Conservation (phyloP, 192 early-diverging fungal genomes). For the Coemansia sp. region DNA sequence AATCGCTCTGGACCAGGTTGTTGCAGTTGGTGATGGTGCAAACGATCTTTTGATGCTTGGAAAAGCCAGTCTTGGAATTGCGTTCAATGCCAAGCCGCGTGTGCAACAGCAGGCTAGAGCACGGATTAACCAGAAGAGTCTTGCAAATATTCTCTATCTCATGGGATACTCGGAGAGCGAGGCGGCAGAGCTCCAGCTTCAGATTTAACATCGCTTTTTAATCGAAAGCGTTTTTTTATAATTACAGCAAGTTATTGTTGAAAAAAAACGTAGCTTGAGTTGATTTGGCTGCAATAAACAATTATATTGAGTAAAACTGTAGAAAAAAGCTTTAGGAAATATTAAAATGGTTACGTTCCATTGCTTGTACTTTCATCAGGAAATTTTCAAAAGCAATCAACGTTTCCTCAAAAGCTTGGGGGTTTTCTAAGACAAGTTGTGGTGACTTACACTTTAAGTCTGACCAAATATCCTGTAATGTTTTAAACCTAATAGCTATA, state of each 20-base stretch:
- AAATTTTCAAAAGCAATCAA: no score
- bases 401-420: no score
- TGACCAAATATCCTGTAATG: no score
- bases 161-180: conserved; percentile 87
- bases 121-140: conserved; percentile 91
- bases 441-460: no score
- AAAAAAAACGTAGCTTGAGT: no score
- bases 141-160: conserved; percentile 84
- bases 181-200: conserved; percentile 57
- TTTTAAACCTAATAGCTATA: no score
- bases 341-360: no score
- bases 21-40: conserved; percentile 97
- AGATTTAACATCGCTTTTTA: neutral
- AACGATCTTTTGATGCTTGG: conserved; percentile 96
- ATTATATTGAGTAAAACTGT: no score
- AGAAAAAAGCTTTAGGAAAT: no score
- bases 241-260: neutral
- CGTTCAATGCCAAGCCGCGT: conserved; percentile 97
- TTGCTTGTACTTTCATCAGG: no score
- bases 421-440: no score
- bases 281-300: no score
- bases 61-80: conserved; percentile 92
- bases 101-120: conserved; percentile 88
- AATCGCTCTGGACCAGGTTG: conserved; percentile 84
- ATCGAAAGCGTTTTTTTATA: neutral